Evolutionary conservation across 441 rosid genomes (phyloP), one percentile per base, ranked within the genome.

Genomic region (Populus trichocarpa): DNA sequence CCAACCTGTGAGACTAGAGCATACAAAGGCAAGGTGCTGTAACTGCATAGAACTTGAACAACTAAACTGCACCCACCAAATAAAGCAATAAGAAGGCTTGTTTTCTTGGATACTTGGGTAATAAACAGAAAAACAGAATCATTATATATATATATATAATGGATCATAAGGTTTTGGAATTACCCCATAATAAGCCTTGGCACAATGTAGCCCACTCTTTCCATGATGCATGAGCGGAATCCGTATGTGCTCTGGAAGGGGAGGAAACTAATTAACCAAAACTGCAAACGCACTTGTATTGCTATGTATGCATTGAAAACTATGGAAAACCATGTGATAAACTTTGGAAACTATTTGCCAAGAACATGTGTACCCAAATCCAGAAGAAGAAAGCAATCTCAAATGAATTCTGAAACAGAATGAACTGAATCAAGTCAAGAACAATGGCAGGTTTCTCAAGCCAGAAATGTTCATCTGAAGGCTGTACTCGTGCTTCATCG

Each of bases 361-460:
- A 33, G 53, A 33, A 46, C 14, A n/a, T 26, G 68, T 67, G 74
- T 87, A 95, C 99, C 97, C 83, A 85, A 20, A 92, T 90, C 98
- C 98, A 95, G 81, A 93, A 90, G 89, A 93, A 93, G 88, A 95
- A 95, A n/a, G 97, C 97, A 23, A 93, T 89, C 87, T 92, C 98
- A 26, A 95, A 95, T 16, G 97, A 80, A 65, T 95, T 95, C 75
- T 93, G 99, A 76, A 95, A 95, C 53, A 93, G 86, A 78, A 92
- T 88, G 80, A 95, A 95, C 74, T 95, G 91, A 83, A 95, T 90
- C 88, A 95, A 85, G 81, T 83, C 79, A 53, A 89, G 95, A 30
- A 91, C 57, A 79, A 90, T 79, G 46, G 40, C 69, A 10, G 99
- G 98, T 0, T 76, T 75, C 22, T 68, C 71, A 75, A 93, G 92